phyloP scores from a whole-genome alignment of 2,329 filamentous ascomycete species.

The Neonectria neomacrospora region DNA sequence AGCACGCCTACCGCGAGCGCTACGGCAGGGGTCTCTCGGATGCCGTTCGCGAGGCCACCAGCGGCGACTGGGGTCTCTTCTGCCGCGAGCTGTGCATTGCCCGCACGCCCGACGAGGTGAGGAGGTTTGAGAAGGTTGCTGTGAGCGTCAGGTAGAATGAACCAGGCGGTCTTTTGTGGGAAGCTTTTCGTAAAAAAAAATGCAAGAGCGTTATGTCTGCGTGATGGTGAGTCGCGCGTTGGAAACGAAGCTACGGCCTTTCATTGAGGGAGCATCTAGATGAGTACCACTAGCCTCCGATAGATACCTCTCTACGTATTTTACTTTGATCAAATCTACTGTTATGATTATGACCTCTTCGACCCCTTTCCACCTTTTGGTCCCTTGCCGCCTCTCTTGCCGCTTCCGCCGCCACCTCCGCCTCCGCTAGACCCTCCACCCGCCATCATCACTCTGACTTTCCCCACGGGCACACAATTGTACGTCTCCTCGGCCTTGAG shows the following conservation, averaged over 20 bases:
- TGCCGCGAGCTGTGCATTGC: slow-evolving; percentile 76
- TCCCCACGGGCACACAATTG: slow-evolving; percentile 82
- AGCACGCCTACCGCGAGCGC: slow-evolving; percentile 80
- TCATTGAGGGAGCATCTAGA: slow-evolving; percentile 19
- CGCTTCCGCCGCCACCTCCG: slow-evolving; percentile 56
- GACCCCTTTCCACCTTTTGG: slow-evolving; percentile 55
- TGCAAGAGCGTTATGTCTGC: not conserved
- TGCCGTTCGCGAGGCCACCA: slow-evolving; percentile 81
- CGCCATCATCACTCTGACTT: slow-evolving; percentile 81
- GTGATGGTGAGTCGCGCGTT: not conserved
- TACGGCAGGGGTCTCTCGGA: slow-evolving; percentile 81
- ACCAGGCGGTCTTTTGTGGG: not conserved
- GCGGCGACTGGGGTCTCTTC: slow-evolving; percentile 81
- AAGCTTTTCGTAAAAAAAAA: not conserved
- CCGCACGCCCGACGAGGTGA: slow-evolving; percentile 69
- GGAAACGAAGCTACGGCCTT: slow-evolving; percentile 11
- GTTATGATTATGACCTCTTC: slow-evolving; percentile 50
- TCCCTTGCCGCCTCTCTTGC: slow-evolving; percentile 48
- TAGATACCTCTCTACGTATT: slow-evolving; percentile 26
- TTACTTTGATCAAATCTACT: slow-evolving; percentile 4
- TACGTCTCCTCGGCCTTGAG: slow-evolving; percentile 86
- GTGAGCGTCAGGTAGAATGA: slow-evolving; percentile 36
- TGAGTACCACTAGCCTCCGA: slow-evolving; percentile 18
- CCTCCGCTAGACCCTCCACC: slow-evolving; percentile 61
- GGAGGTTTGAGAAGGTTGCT: slow-evolving; percentile 58